A percentile compares a stretch with the other conserved stretches of the same genome.
phyloP scores from a whole-genome alignment of 441 rosid genomes.

The Arabidopsis lyrata region DNA sequence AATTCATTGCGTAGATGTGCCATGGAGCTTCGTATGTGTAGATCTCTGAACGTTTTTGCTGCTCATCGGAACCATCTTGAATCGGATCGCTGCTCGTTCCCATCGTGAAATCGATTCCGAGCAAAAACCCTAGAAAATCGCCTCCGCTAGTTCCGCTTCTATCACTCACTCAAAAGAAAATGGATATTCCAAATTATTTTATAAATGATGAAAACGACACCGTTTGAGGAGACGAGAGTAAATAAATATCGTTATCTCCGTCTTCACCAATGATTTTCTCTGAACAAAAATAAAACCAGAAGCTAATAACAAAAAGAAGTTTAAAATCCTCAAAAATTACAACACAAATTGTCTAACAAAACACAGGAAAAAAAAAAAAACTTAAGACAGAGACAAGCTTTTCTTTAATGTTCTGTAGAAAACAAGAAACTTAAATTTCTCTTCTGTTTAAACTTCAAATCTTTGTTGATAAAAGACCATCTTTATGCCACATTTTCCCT shows the following conservation, averaged over 20 bases:
- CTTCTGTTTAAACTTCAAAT: not conserved
- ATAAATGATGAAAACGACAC: constrained; percentile 4
- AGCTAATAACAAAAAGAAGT: not conserved
- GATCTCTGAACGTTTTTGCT: constrained; percentile 93
- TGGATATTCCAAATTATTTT: constrained; percentile 16
- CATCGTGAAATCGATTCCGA: constrained; percentile 48
- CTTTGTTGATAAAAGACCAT: constrained; percentile 23
- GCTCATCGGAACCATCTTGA: constrained; percentile 85
- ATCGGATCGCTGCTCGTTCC: constrained; percentile 78
- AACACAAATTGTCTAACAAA: constrained; percentile 43
- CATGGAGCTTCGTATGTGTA: constrained; percentile 96
- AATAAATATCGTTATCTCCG: not conserved
- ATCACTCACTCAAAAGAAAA: constrained; percentile 22
- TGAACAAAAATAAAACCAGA: not conserved
- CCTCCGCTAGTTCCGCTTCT: constrained; percentile 34
- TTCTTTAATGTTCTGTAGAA: constrained; percentile 26
- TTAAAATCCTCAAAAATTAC: constrained; percentile 40
- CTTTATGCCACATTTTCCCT: constrained; percentile 32
- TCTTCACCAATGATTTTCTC: not conserved
- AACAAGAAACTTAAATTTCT: constrained; percentile 4
- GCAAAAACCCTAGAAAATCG: constrained; percentile 40
- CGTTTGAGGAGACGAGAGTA: not conserved
- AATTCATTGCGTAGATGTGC: constrained; percentile 98
- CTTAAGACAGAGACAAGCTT: constrained; percentile 17
- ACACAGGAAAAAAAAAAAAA: constrained; percentile 16